Percentiles rank a stretch among this genome's conserved stretches.
Conservation (phyloP, 2,329 filamentous ascomycete species). For the Hirsutella rhossiliensis region DNA sequence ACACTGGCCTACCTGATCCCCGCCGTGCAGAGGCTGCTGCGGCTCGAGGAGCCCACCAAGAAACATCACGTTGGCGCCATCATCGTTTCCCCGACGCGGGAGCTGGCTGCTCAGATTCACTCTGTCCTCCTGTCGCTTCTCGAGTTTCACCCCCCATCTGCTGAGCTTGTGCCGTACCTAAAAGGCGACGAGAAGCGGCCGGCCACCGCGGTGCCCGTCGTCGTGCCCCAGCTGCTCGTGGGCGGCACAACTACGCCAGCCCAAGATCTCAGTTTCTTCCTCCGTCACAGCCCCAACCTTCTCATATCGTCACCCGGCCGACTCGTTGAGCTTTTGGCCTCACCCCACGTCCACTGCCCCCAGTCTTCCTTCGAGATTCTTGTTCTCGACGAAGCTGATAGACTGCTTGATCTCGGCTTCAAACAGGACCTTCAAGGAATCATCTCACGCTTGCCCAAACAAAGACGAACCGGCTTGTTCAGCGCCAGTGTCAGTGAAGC, state of each 20-base stretch:
- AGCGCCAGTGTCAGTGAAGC: constrained; percentile 94
- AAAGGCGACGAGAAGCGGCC: constrained; percentile 44
- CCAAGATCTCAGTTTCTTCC: constrained; percentile 76
- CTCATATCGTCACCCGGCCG: constrained; percentile 85
- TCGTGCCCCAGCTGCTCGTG: constrained; percentile 79
- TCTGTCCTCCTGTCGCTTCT: constrained; percentile 66
- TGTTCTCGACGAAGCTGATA: constrained; percentile 88
- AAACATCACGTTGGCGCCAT: constrained; percentile 85
- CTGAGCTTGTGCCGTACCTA: constrained; percentile 46
- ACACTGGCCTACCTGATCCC: constrained; percentile 80
- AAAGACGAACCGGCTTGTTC: constrained; percentile 85
- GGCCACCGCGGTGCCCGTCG: constrained; percentile 30
- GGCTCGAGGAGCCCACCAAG: constrained; percentile 70
- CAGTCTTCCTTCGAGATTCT: constrained; percentile 85
- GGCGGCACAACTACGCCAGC: constrained; percentile 69
- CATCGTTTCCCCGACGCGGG: constrained; percentile 80
- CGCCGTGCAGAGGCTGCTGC: constrained; percentile 68
- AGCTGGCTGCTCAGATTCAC: constrained; percentile 84
- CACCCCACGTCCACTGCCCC: constrained; percentile 75
- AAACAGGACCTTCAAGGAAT: constrained; percentile 84
- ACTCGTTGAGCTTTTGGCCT: constrained; percentile 75
- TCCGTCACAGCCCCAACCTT: constrained; percentile 76
- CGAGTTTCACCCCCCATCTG: constrained; percentile 71
- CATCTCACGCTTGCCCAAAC: constrained; percentile 74
- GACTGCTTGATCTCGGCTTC: constrained; percentile 86